Evolutionary conservation across 345 rosid species (phyloP).

Genomic region (Schrenkiella parvula): DNA sequence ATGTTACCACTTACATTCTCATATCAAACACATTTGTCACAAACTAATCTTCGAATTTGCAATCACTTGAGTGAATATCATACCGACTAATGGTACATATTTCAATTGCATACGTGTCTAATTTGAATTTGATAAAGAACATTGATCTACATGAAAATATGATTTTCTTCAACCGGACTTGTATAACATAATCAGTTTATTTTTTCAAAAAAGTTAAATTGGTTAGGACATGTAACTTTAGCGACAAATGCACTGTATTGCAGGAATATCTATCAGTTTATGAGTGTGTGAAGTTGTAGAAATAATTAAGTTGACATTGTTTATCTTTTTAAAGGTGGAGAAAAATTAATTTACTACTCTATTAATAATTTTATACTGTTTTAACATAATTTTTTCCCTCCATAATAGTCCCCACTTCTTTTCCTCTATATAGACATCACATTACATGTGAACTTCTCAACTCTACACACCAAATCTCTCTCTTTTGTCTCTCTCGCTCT

Average conservation of each 20-base stretch:
- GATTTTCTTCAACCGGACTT: background rate
- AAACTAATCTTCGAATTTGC: background rate
- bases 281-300: background rate
- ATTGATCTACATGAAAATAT: background rate
- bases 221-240: background rate
- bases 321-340: background rate
- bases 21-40: no score
- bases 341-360: background rate
- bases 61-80: background rate
- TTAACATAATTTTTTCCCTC: conserved; percentile 14
- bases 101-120: background rate
- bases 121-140: background rate
- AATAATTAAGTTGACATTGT: conserved; percentile 10
- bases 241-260: background rate
- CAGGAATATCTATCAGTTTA: background rate
- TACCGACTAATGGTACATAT: background rate
- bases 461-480: conserved; percentile 26
- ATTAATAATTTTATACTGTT: conserved; percentile 16
- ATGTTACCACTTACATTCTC: no score
- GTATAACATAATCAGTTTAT: background rate
- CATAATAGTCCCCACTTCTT: conserved; percentile 28
- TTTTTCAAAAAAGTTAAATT: background rate
- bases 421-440: conserved; percentile 27
- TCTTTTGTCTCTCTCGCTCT: background rate
- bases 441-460: conserved; percentile 32